phyloP scores from a whole-genome alignment of 495 filamentous ascomycete genomes.

The Xylaria flabelliformis region DNA sequence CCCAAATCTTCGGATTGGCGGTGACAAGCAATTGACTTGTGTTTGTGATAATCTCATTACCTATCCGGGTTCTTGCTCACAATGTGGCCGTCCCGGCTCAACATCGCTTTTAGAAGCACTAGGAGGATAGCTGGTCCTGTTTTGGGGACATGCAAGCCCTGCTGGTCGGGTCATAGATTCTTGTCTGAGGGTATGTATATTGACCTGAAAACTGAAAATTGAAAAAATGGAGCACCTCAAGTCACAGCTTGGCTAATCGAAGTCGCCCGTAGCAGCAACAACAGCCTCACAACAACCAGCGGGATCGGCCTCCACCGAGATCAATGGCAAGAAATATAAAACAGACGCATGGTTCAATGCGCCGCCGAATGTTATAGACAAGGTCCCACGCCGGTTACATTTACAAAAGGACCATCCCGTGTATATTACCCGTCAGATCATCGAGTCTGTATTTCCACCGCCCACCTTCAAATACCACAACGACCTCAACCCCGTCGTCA shows the following conservation, averaged over 20 bases:
- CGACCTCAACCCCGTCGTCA: slow-evolving; percentile 81
- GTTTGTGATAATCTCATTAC: slow-evolving; percentile 25
- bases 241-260: slow-evolving; percentile 5
- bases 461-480: slow-evolving; percentile 79
- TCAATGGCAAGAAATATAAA: slow-evolving; percentile 68
- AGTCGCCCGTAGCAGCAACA: not conserved
- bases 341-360: slow-evolving; percentile 88
- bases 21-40: too few species aligned
- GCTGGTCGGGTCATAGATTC: slow-evolving; percentile 22
- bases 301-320: slow-evolving; percentile 43
- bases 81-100: slow-evolving; percentile 38
- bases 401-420: slow-evolving; percentile 88
- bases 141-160: not conserved
- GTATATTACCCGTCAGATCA: slow-evolving; percentile 85
- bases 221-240: not conserved
- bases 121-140: slow-evolving; percentile 25
- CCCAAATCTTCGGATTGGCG: not conserved
- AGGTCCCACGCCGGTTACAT: slow-evolving; percentile 78
- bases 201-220: not conserved
- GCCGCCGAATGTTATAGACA: slow-evolving; percentile 73
- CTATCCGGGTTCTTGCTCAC: slow-evolving; percentile 22
- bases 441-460: slow-evolving; percentile 84
- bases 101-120: slow-evolving; percentile 27
- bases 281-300: slow-evolving; percentile 1
- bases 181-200: slow-evolving; percentile 30